A percentile compares a stretch with the other conserved stretches of the same genome.
Conservation (phyloP, 176 grass and related monocot species). For the Avena atlantica region DNA sequence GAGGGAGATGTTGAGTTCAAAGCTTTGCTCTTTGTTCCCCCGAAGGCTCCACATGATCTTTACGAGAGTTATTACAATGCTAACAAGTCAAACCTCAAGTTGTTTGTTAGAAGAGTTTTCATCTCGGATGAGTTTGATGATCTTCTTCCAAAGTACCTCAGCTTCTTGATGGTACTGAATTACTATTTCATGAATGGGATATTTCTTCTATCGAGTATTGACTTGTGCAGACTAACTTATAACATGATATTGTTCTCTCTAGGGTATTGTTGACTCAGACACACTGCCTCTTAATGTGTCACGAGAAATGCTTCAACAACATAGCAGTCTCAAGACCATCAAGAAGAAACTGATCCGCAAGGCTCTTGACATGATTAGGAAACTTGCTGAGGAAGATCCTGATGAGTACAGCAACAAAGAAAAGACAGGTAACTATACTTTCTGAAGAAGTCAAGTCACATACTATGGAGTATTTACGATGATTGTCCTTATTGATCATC, state of each 20-base stretch:
- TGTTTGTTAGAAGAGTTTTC: conserved; percentile 98
- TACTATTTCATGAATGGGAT: not conserved
- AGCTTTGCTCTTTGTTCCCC: conserved; percentile 90
- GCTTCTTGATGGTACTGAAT: conserved; percentile 83
- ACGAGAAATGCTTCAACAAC: conserved; percentile 98
- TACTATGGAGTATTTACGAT: not conserved
- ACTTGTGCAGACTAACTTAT: not conserved
- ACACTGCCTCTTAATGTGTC: conserved; percentile 96
- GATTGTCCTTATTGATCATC: conserved; percentile 6
- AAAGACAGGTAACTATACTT: conserved; percentile 69
- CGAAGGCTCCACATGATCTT: conserved; percentile 91
- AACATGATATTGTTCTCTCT: conserved; percentile 2
- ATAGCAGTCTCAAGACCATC: conserved; percentile 92
- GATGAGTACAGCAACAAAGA: conserved; percentile 95
- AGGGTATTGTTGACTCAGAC: conserved; percentile 97
- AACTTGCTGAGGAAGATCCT: conserved; percentile 87
- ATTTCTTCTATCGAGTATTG: not conserved
- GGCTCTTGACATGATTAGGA: conserved; percentile 97
- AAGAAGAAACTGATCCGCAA: conserved; percentile 98
- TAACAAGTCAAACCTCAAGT: conserved; percentile 90
- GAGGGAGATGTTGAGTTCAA: conserved; percentile 99
- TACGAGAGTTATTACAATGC: conserved; percentile 98
- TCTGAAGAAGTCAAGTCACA: not conserved
- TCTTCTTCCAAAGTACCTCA: conserved; percentile 92
- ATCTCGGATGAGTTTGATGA: conserved; percentile 99